A percentile compares a stretch with the other conserved stretches of the same genome.
These are phyloP conservation scores for Fraxinus velutina DNA, from an alignment of 305 asterid species.

Conservation along the genomic window DNA sequence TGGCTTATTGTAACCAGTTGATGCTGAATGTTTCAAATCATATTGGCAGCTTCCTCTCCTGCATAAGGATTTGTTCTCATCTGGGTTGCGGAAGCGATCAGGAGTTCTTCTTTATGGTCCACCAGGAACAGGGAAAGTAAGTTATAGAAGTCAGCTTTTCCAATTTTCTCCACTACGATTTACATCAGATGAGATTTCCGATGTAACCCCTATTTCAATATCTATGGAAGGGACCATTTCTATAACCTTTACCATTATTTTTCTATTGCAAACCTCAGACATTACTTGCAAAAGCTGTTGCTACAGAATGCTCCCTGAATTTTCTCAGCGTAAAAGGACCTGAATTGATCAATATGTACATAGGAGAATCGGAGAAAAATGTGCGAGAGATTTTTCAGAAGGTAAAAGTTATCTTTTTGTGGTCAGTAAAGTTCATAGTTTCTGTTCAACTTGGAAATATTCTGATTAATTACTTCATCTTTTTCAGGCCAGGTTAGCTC, in stretches of 20 bases:
- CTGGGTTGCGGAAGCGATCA: slow-evolving; percentile 95
- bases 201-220: neutral
- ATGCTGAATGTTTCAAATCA: slow-evolving; percentile 28
- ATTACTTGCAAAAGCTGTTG: slow-evolving; percentile 95
- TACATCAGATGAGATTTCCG: neutral
- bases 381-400: slow-evolving; percentile 92
- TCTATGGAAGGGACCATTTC: neutral
- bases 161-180: slow-evolving; percentile 9
- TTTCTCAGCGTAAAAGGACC: slow-evolving; percentile 97
- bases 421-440: neutral
- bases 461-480: slow-evolving; percentile 16
- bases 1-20: slow-evolving; percentile 8
- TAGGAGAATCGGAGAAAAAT: slow-evolving; percentile 96
- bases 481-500: slow-evolving; percentile 90
- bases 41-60: slow-evolving; percentile 79
- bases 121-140: slow-evolving; percentile 98
- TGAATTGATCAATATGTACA: slow-evolving; percentile 95
- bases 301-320: slow-evolving; percentile 95
- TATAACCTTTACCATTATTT: slow-evolving; percentile 12
- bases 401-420: slow-evolving; percentile 40
- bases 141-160: slow-evolving; percentile 21
- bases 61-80: slow-evolving; percentile 92
- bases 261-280: slow-evolving; percentile 56
- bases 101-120: slow-evolving; percentile 99
- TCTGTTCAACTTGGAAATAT: slow-evolving; percentile 5